Percentiles rank a stretch among this genome's conserved stretches.
Conservation (phyloP, 345 rosid species). For the Aquilaria malaccensis region DNA sequence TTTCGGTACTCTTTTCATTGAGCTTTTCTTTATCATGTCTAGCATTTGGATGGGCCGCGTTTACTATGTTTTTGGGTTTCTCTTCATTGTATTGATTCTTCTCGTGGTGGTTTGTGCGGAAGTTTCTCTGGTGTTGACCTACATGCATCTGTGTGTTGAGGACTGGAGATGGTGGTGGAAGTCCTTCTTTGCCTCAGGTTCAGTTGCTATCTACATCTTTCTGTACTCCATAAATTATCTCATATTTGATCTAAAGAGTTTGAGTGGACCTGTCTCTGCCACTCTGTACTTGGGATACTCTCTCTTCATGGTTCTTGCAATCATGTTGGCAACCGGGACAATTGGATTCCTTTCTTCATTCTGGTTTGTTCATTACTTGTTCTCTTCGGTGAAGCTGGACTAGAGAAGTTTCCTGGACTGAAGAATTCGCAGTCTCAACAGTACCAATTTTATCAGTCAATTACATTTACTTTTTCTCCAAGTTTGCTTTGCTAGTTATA, state of each 20-base stretch:
- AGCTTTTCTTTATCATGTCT: constrained; percentile 77
- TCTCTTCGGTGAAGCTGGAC: constrained; percentile 73
- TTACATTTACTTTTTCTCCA: constrained; percentile 2
- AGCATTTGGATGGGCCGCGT: constrained; percentile 78
- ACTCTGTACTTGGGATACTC: constrained; percentile 66
- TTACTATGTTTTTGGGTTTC: constrained; percentile 65
- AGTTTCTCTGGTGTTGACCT: constrained; percentile 61
- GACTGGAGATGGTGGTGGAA: constrained; percentile 88
- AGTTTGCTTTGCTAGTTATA: constrained; percentile 15
- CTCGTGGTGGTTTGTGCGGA: constrained; percentile 69
- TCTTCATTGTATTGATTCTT: constrained; percentile 51
- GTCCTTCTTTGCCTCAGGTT: constrained; percentile 70
- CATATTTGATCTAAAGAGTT: constrained; percentile 50
- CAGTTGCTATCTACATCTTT: constrained; percentile 67
- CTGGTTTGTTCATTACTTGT: constrained; percentile 72
- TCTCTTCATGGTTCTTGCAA: constrained; percentile 59
- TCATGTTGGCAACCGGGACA: constrained; percentile 69
- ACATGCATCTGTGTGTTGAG: constrained; percentile 74
- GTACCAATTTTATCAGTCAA: background rate
- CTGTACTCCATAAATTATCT: constrained; percentile 58
- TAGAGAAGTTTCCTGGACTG: constrained; percentile 14
- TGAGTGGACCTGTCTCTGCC: constrained; percentile 68
- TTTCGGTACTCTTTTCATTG: constrained; percentile 68
- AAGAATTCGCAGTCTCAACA: background rate
- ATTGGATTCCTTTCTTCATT: constrained; percentile 66